Percentiles rank a stretch among this genome's conserved stretches.
Conservation (phyloP, 768 basidiomycete species). For the Fomitopsis pulvina region DNA sequence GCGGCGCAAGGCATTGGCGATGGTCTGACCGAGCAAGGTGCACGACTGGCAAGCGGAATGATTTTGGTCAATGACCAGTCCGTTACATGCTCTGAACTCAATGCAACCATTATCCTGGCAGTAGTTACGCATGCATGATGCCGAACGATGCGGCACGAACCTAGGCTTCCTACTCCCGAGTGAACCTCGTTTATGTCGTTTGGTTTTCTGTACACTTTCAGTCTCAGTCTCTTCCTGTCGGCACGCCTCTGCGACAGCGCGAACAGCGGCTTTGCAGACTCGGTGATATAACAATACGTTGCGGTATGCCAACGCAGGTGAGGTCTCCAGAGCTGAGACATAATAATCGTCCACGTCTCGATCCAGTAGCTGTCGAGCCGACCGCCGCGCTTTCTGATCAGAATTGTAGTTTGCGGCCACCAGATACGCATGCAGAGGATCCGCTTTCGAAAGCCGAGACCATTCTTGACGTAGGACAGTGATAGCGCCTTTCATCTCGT, state of each 20-base stretch:
- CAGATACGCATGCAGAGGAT: conserved; percentile 1
- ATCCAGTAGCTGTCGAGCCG: background rate
- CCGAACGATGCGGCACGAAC: too few species aligned
- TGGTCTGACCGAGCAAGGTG: too few species aligned
- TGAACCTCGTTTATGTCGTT: too few species aligned
- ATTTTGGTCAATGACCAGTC: too few species aligned
- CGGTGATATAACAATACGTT: background rate
- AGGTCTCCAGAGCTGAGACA: background rate
- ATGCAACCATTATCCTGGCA: too few species aligned
- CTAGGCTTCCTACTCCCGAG: too few species aligned
- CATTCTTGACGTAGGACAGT: background rate
- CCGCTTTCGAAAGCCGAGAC: background rate
- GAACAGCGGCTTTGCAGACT: background rate
- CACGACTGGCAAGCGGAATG: too few species aligned
- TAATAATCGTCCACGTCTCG: background rate
- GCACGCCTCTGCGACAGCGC: background rate
- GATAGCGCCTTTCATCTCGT: conserved; percentile 9
- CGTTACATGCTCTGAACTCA: too few species aligned
- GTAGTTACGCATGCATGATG: too few species aligned
- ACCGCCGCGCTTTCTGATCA: background rate
- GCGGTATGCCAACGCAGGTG: background rate
- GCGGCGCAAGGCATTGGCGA: too few species aligned
- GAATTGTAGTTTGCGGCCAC: background rate
- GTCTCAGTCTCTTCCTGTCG: too few species aligned
- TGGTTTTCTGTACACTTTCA: too few species aligned